Evolutionary conservation across 2,329 filamentous ascomycete species (phyloP), one percentile per base, ranked within the genome.

Genomic region (Phoma sp.): DNA sequence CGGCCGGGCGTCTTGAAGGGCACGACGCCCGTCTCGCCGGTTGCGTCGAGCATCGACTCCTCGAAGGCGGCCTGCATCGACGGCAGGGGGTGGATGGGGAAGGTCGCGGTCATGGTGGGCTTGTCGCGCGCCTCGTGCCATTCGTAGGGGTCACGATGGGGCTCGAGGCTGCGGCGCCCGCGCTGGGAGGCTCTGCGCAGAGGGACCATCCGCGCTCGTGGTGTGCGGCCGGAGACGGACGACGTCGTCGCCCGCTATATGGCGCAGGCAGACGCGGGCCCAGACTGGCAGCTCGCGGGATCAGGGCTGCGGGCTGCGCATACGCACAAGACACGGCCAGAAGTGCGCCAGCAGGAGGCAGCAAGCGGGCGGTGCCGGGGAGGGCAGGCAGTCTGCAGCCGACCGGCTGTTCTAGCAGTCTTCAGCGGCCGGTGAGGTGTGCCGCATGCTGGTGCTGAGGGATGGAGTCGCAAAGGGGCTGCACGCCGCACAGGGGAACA

Each of bases 11-110:
- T 78, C 42, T 78, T 79, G 57, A 68, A 70, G 59, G 69, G 61
- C 42, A 69, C 56, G 58, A 63, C 65, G 56, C 64, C 65, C 2
- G 67, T 71, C 59, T 73, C 68, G 57, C 72, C 53, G 82, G 75
- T 69, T 81, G 87, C 87, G 68, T 95, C 91, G 52, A 86, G 78
- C 63, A 95, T 85, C 2, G 90, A 93, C 76, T 95, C 91, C 64
- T 90, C 87, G 71, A 96, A 95, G 57, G 91, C 90, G 57, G 83
- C 85, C 73, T 95, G 91, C 85, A 95, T 90, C 25, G 84, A 83
- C 14, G 84, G 78, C 45, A 95, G 87, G 6, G 91, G 91, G 69
- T 96, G 91, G 36, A 76, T 71, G n/a, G 83, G 84, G 56, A 79
- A 72, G 51, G 65, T 66, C 39, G 65, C 63, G 36, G 67, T 64